Percentiles rank a stretch among this genome's conserved stretches.
These are phyloP conservation scores for Nitzschia inconspicua DNA, from an alignment of 108 stramenopile genomes.

Conservation along the genomic window DNA sequence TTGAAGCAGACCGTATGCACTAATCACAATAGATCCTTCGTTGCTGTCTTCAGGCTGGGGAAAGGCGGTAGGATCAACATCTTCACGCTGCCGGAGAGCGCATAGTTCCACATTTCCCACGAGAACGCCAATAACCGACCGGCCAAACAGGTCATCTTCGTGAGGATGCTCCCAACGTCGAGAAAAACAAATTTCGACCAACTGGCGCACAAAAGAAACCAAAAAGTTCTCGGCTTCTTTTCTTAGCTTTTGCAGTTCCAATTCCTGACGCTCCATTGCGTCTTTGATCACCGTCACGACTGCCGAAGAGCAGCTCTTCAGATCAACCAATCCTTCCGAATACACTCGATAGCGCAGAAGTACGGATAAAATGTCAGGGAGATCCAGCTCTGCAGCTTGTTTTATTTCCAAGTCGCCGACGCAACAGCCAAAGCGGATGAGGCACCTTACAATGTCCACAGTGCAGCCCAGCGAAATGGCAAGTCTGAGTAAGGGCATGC, in stretches of 20 bases:
- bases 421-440: constrained; percentile 29
- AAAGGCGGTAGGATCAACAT: too few relatives aligned
- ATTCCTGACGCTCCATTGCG: constrained; percentile 24
- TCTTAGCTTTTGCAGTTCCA: constrained; percentile 16
- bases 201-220: constrained; percentile 5
- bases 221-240: constrained; percentile 25
- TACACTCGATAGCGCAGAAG: constrained; percentile 31
- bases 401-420: constrained; percentile 28
- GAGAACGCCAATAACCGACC: constrained; percentile 6
- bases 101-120: constrained; percentile 24
- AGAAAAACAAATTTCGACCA: constrained; percentile 13
- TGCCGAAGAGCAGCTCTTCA: constrained; percentile 22
- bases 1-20: constrained; percentile 15
- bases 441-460: constrained; percentile 3
- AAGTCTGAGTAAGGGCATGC: constrained; percentile 30
- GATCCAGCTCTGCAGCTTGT: constrained; percentile 21
- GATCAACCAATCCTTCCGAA: constrained; percentile 22
- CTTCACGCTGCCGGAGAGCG: constrained; percentile 7
- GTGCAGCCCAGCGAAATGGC: constrained; percentile 43
- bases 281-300: constrained; percentile 19
- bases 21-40: too few relatives aligned
- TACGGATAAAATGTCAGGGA: constrained; percentile 21
- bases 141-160: constrained; percentile 11
- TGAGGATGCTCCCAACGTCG: constrained; percentile 11
- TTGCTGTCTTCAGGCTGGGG: too few relatives aligned